Evolutionary conservation across 306 rosid species (phyloP).

Genomic region (Rosa chinensis): DNA sequence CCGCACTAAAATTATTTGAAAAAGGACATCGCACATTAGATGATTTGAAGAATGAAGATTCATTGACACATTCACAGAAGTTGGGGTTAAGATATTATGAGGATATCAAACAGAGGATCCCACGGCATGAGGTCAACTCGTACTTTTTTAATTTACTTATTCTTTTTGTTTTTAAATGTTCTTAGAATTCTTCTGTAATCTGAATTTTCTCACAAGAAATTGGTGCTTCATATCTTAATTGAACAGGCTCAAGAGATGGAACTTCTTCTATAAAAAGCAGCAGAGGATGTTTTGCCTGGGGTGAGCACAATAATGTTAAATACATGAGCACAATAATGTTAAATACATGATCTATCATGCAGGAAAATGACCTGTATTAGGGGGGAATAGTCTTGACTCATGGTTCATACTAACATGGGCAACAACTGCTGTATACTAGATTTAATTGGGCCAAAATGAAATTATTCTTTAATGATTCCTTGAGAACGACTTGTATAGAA

Average conservation of each 20-base stretch:
- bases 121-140: conserved; percentile 69
- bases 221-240: conserved; percentile 19
- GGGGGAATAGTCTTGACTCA: background rate
- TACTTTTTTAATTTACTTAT: background rate
- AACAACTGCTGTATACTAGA: background rate
- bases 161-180: background rate
- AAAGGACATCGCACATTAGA: conserved; percentile 80
- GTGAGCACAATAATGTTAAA: conserved; percentile 44
- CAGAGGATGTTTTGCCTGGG: conserved; percentile 72
- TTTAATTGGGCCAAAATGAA: background rate
- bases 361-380: background rate
- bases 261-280: conserved; percentile 60
- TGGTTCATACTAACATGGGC: background rate
- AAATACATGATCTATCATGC: background rate
- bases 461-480: background rate
- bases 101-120: conserved; percentile 82
- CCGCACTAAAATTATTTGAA: conserved; percentile 78
- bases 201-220: conserved; percentile 9
- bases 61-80: conserved; percentile 73
- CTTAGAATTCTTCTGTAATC: conserved; percentile 1
- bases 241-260: conserved; percentile 89
- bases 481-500: conserved; percentile 24
- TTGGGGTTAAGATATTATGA: conserved; percentile 83
- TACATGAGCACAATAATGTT: background rate
- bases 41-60: conserved; percentile 65